Evolutionary conservation across 345 rosid species (phyloP).

Genomic region (Orychophragmus violaceus): DNA sequence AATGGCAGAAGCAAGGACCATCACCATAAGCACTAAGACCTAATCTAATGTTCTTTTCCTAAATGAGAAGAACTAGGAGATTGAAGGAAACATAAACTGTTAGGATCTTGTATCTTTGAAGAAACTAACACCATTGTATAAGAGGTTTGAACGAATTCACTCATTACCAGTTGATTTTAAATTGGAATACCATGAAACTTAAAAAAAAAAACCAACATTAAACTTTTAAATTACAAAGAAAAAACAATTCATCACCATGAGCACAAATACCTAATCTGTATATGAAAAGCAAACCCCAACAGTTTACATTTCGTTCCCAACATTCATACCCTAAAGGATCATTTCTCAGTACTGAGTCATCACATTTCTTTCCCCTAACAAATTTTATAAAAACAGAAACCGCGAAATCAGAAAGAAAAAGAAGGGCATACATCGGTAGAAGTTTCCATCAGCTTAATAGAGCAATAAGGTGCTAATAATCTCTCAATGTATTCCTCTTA

Average conservation of each 20-base stretch:
- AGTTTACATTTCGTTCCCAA: background rate
- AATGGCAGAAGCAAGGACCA: background rate
- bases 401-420: background rate
- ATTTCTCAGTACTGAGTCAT: background rate
- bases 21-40: background rate
- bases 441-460: background rate
- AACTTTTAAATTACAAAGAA: background rate
- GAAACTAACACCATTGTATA: no score
- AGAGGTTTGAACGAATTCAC: no score
- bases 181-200: no score
- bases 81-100: background rate
- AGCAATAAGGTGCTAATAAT: background rate
- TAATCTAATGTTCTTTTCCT: background rate
- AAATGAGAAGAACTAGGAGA: background rate
- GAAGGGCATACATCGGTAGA: background rate
- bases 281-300: background rate
- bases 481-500: background rate
- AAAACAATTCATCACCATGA: background rate
- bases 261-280: constrained; percentile 1
- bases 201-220: background rate
- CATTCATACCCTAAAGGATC: constrained; percentile 3
- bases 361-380: background rate
- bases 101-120: no score
- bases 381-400: background rate
- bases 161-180: no score